Base-by-base conservation (phyloP, 1,284 basidiomycete species). In the Tilletia horrida region DNA sequence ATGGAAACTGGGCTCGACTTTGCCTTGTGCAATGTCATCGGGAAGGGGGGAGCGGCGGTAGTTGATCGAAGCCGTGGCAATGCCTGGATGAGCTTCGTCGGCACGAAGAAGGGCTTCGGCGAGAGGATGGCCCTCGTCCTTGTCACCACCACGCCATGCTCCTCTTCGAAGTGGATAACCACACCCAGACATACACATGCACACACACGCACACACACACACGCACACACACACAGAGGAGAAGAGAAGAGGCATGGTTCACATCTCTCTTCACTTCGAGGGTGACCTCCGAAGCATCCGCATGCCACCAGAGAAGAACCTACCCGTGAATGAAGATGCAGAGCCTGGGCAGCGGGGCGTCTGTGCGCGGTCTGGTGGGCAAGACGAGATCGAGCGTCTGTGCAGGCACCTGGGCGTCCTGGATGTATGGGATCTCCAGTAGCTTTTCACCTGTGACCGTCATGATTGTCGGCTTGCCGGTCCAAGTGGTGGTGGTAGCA, bases 71-170 rank as follows among this genome's bases (percentile, higher is more conserved):
- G 55, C 55, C 11, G 35, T 29, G 23, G 55, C 55, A 27, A 59
- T 59, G 27, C 16, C 27, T 16, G 55, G 27, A 9, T 59, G 27
- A 27, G 29, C 14, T 25, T 25, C 1, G 27, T 31, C 27, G 2
- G 27, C 13, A 3, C 14, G 0, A 27, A 29, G 27, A n/a, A 59
- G 55, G 29, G 27, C 7, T 9, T 9, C 16, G 27, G 55, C 55
- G 14, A 59, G 55, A 11, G 55, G 55, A 29, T 59, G 55, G 27
- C 27, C 27, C 21, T 59, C 55, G 25, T 31, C 55, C 18, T 59
- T 59, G 27, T 59, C 55, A 13, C 55, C 55, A 11, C 27, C 27
- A 13, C 55, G 55, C 55, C 55, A 59, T 25, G 55, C 55, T 25
- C 55, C 55, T 40, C 55, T 59, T n/a, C n/a, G n/a, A n/a, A n/a